phyloP scores from a whole-genome alignment of 2,329 filamentous ascomycete species.

The Aspergillus sp. region DNA sequence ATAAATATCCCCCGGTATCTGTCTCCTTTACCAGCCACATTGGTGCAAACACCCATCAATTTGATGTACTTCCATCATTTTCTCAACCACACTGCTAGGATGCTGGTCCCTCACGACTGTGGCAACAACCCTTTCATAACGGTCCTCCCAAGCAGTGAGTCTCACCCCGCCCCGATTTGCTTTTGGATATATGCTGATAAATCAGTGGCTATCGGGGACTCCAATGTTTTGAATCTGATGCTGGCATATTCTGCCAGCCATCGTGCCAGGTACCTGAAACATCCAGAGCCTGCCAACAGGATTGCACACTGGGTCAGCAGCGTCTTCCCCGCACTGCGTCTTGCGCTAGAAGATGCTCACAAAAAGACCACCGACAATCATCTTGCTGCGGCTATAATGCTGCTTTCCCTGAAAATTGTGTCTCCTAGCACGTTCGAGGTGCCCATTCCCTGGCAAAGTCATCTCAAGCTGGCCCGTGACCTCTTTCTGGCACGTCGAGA shows the following conservation, averaged over 20 bases:
- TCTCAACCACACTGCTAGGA: conserved; percentile 75
- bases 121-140: conserved; percentile 60
- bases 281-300: conserved; percentile 71
- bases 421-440: conserved; percentile 78
- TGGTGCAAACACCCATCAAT: conserved; percentile 76
- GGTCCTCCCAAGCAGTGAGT: conserved; percentile 61
- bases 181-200: conserved; percentile 39
- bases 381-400: conserved; percentile 79
- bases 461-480: conserved; percentile 72
- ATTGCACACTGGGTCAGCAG: conserved; percentile 79
- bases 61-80: conserved; percentile 73
- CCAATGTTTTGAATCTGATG: conserved; percentile 71
- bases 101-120: conserved; percentile 63
- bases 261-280: conserved; percentile 69
- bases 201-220: conserved; percentile 45
- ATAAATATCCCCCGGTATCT: conserved; percentile 62
- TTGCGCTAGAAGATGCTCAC: conserved; percentile 61
- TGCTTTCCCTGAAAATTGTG: conserved; percentile 79
- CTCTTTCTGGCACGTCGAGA: conserved; percentile 69
- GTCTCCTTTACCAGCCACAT: conserved; percentile 55
- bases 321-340: conserved; percentile 64
- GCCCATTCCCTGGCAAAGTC: conserved; percentile 76
- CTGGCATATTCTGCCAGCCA: conserved; percentile 84
- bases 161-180: not conserved
- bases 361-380: conserved; percentile 69